Percentiles rank a stretch among this genome's conserved stretches.
Evolutionary conservation across 2,329 filamentous ascomycete species (phyloP).

Genomic region (Cercospora sesami): DNA sequence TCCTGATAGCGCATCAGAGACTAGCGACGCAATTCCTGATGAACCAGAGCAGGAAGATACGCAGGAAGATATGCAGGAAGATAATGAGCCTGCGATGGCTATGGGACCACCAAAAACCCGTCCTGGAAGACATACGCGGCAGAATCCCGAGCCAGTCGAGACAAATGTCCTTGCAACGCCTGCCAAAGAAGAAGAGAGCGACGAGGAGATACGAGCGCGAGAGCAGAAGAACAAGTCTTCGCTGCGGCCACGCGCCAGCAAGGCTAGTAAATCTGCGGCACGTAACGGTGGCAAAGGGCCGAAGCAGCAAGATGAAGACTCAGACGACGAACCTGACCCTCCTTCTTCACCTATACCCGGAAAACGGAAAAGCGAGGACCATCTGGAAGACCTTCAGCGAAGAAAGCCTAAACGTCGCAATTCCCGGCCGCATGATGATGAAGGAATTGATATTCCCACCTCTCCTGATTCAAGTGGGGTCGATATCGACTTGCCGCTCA

Average conservation of each 20-base stretch:
- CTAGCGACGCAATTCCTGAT: background rate
- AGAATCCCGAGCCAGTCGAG: slow-evolving; percentile 4
- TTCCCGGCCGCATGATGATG: slow-evolving; percentile 33
- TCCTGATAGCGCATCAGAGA: slow-evolving; percentile 24
- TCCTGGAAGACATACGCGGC: slow-evolving; percentile 9
- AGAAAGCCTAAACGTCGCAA: slow-evolving; percentile 26
- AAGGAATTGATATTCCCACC: slow-evolving; percentile 39
- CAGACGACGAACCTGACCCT: slow-evolving; percentile 23
- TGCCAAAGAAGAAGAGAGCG: slow-evolving; percentile 26
- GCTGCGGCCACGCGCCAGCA: slow-evolving; percentile 37
- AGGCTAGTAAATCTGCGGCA: slow-evolving; percentile 31
- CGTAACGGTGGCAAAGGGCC: slow-evolving; percentile 35
- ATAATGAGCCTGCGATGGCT: slow-evolving; percentile 5
- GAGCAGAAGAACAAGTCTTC: slow-evolving; percentile 38
- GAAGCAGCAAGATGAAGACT: slow-evolving; percentile 28
- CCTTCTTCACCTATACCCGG: slow-evolving; percentile 23
- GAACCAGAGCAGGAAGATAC: slow-evolving; percentile 14
- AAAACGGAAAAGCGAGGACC: slow-evolving; percentile 23
- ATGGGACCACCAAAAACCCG: slow-evolving; percentile 13
- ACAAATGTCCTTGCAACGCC: slow-evolving; percentile 21
- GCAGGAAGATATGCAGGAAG: slow-evolving; percentile 13
- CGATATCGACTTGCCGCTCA: slow-evolving; percentile 28
- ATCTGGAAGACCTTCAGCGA: slow-evolving; percentile 10
- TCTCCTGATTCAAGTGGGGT: slow-evolving; percentile 29
- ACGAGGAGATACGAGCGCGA: slow-evolving; percentile 29